Conservation (phyloP, 345 rosid genomes). For the Citrus hindsii region DNA sequence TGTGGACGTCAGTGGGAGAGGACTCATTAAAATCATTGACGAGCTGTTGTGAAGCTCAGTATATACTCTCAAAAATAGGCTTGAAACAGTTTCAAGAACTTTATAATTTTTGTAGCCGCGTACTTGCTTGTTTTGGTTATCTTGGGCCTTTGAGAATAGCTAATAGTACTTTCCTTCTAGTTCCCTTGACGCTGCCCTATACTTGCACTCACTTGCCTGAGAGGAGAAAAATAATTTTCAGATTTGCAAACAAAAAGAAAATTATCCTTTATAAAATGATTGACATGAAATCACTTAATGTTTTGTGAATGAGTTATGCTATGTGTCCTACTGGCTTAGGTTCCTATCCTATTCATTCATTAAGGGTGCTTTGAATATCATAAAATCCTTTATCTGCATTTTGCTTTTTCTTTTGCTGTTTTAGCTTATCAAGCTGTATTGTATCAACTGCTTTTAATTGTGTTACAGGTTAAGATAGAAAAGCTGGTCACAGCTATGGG, state of each 20-base stretch:
- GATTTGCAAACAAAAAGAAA: neutral
- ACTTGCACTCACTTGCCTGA: neutral
- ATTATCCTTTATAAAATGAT: neutral
- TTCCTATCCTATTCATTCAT: neutral
- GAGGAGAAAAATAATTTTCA: neutral
- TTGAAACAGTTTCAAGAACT: neutral
- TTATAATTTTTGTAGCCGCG: neutral
- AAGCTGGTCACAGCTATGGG: conserved; percentile 82
- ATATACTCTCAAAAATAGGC: neutral
- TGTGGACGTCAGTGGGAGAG: neutral
- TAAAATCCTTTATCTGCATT: neutral
- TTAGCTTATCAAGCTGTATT: neutral
- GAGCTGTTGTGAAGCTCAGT: neutral
- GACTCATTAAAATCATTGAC: neutral
- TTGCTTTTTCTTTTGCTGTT: neutral
- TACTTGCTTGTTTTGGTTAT: neutral
- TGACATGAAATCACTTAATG: neutral
- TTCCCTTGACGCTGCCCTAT: too few species aligned
- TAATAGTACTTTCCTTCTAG: neutral
- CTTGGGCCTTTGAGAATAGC: neutral
- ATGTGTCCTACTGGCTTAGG: neutral
- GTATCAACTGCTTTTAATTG: conserved; percentile 22
- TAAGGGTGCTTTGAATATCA: neutral
- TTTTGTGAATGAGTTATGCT: neutral
- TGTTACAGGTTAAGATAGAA: conserved; percentile 67